Percentiles rank a stretch among this genome's conserved stretches.
These are phyloP conservation scores for Dendrothele bispora DNA, from an alignment of 768 basidiomycete genomes.

Conservation along the genomic window DNA sequence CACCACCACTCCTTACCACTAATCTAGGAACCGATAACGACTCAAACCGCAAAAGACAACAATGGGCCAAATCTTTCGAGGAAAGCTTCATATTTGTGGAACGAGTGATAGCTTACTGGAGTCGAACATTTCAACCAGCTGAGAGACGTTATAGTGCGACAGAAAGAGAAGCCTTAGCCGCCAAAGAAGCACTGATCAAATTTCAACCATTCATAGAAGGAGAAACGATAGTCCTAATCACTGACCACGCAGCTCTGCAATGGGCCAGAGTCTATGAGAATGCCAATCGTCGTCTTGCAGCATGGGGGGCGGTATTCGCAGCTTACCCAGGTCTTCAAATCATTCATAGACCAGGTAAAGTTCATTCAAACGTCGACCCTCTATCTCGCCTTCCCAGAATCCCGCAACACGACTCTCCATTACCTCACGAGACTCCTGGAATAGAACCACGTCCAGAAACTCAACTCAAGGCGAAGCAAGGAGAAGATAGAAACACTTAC, in stretches of 20 bases:
- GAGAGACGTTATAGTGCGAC: slow-evolving; percentile 24
- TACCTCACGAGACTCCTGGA: not conserved
- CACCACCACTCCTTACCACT: slow-evolving; percentile 15
- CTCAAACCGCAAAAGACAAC: not conserved
- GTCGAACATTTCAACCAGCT: slow-evolving; percentile 17
- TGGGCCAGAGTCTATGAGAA: slow-evolving; percentile 17
- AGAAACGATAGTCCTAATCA: slow-evolving; percentile 12
- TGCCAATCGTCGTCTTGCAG: slow-evolving; percentile 16
- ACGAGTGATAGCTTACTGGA: slow-evolving; percentile 26
- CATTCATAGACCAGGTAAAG: not conserved
- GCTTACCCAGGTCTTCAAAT: slow-evolving; percentile 19
- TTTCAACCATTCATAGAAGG: slow-evolving; percentile 28
- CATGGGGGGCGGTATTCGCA: slow-evolving; percentile 25
- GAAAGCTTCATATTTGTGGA: slow-evolving; percentile 21
- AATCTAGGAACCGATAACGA: not conserved
- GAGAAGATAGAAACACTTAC: not conserved
- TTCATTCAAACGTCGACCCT: slow-evolving; percentile 5
- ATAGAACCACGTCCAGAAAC: not conserved
- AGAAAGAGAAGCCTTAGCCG: slow-evolving; percentile 26
- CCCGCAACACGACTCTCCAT: no score
- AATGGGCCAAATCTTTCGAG: slow-evolving; percentile 7
- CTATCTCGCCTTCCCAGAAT: not conserved
- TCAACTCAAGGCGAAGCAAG: not conserved
- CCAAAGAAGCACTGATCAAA: no score
- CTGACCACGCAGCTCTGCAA: slow-evolving; percentile 16